Base-by-base conservation (phyloP, 139 green algal species). In the Mesotaenium endlicherianum region DNA sequence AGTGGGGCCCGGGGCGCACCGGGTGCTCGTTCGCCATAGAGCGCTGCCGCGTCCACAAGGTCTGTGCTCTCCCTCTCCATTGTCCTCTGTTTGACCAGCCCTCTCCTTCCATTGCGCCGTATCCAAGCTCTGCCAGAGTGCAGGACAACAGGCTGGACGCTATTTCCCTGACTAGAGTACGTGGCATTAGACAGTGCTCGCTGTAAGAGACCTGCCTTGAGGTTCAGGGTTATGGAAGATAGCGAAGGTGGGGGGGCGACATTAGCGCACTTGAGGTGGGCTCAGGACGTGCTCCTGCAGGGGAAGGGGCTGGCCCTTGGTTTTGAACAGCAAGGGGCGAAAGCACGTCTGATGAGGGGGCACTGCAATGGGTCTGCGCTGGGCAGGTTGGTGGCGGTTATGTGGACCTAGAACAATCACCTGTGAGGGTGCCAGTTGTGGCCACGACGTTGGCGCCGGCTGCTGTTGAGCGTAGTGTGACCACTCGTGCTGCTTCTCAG, bases 381-480 rank as follows among this genome's bases (percentile, higher is more conserved):
- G 50, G 16, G 64, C 50, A 81, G 59, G 3, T 36, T 1, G 75
- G 75, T 16, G 80, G 70, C 30, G 67, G 74, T 5, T 83, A 39
- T 26, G 82, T 95, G 44, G 90, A 97, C 41, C 82, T 97, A 85
- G 69, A 88, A 41, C 87, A 92, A 6, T 86, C 85, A 47, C 78
- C 90, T n/a, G 82, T 92, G 0, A 30, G 45, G 26, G 20, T n/a
- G 20, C 44, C 31, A 3, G 79, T 88, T 26, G 82, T 85, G n/a
- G 76, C 91, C 6, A 89, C 95, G 80, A 97, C 95, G 26, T 95
- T 97, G 83, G 85, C 90, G 31, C 93, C 94, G 6, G 81, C 86
- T 3, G 77, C 79, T 39, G 50, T 77, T 34, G 93, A 97, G 79
- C 86, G 91, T 34, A 77, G 89, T 38, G 92, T 97, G 42, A 90